These are phyloP conservation scores for Cryphonectria naterciae DNA, from an alignment of 2,329 filamentous ascomycete species.

Conservation along the genomic window DNA sequence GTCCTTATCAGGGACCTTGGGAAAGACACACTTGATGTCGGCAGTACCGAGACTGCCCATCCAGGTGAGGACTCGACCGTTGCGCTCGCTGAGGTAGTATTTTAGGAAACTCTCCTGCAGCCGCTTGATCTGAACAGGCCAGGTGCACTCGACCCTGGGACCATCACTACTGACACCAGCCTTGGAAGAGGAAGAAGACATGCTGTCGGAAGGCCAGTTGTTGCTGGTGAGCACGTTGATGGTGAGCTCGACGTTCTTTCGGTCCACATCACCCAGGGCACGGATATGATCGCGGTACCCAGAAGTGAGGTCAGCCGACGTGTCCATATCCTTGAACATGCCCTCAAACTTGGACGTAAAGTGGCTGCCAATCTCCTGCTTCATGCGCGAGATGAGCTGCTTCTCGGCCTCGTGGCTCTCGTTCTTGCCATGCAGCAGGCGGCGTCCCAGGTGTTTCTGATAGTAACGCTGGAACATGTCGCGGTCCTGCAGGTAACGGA, in stretches of 20 bases:
- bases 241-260: slow-evolving; percentile 73
- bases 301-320: slow-evolving; percentile 80
- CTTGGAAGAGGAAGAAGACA: slow-evolving; percentile 45
- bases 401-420: slow-evolving; percentile 92
- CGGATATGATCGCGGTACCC: slow-evolving; percentile 73
- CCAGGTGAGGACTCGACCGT: slow-evolving; percentile 88
- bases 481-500: slow-evolving; percentile 88
- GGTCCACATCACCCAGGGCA: slow-evolving; percentile 54
- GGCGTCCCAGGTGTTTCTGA: slow-evolving; percentile 91
- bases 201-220: slow-evolving; percentile 91
- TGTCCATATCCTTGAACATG: slow-evolving; percentile 96
- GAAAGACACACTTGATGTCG: slow-evolving; percentile 81
- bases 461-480: slow-evolving; percentile 97
- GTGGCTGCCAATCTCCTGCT: slow-evolving; percentile 90
- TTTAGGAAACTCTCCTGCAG: slow-evolving; percentile 85
- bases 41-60: slow-evolving; percentile 72
- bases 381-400: slow-evolving; percentile 96
- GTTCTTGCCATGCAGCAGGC: slow-evolving; percentile 85
- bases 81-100: slow-evolving; percentile 87
- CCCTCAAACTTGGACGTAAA: slow-evolving; percentile 93
- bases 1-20: slow-evolving; percentile 71
- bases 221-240: slow-evolving; percentile 90
- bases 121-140: slow-evolving; percentile 72
- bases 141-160: slow-evolving; percentile 62
- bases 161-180: slow-evolving; percentile 53